Conservation (phyloP, 345 rosid species). For the Acer negundo region DNA sequence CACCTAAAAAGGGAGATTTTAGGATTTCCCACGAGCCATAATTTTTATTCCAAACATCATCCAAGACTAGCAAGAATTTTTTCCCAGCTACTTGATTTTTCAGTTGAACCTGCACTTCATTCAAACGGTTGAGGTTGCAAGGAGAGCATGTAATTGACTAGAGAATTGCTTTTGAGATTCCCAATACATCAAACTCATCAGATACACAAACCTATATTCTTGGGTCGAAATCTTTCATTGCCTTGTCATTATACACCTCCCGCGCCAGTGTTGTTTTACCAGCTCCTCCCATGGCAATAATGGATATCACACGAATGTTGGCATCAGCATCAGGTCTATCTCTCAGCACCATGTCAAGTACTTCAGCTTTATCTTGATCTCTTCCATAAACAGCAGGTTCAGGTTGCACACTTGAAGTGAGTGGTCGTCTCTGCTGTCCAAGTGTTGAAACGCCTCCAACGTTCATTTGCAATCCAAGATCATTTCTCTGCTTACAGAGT, state of each 20-base stretch:
- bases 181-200: background rate
- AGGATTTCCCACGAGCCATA: background rate
- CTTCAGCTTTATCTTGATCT: background rate
- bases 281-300: background rate
- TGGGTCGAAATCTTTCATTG: background rate
- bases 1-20: background rate
- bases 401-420: background rate
- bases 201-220: background rate
- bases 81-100: background rate
- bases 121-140: background rate
- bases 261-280: background rate
- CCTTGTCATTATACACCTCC: background rate
- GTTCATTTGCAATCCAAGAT: background rate
- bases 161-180: background rate
- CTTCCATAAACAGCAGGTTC: constrained; percentile 7
- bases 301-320: background rate
- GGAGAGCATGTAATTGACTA: background rate
- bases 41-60: background rate
- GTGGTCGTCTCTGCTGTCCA: background rate
- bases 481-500: background rate
- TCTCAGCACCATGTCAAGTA: background rate
- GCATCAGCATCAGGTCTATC: background rate
- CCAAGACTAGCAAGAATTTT: background rate
- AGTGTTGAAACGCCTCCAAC: background rate
- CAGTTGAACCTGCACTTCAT: background rate